These are phyloP conservation scores for Lachancea nothofagi DNA, from an alignment of 805 yeast genomes.

Conservation along the genomic window DNA sequence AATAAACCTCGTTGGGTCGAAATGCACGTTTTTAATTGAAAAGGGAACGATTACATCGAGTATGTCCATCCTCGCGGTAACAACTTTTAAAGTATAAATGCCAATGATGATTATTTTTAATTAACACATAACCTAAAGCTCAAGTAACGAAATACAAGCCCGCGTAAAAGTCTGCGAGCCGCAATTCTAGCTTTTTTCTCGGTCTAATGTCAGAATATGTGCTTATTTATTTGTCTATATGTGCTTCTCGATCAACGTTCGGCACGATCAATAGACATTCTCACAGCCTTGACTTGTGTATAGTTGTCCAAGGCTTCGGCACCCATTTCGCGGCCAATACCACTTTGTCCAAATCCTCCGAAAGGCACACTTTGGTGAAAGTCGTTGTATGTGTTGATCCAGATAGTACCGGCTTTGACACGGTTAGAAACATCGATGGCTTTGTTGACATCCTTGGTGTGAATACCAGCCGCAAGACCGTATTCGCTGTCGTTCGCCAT, in stretches of 20 bases:
- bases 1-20: too few species aligned
- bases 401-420: conserved; percentile 73
- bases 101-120: too few species aligned
- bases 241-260: conserved; percentile 1
- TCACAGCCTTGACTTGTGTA: conserved; percentile 78
- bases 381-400: conserved; percentile 82
- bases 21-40: too few species aligned
- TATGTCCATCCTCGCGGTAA: too few species aligned
- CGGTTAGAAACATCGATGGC: conserved; percentile 62
- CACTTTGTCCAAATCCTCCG: conserved; percentile 86
- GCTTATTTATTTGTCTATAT: background rate
- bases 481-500: conserved; percentile 72
- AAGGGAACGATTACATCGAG: too few species aligned
- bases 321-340: conserved; percentile 90
- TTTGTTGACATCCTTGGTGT: conserved; percentile 61
- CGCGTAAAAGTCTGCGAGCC: background rate
- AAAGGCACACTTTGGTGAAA: conserved; percentile 84
- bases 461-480: conserved; percentile 87
- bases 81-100: too few species aligned
- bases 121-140: too few species aligned
- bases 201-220: background rate
- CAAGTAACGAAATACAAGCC: too few species aligned
- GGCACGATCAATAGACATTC: conserved; percentile 46
- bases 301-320: conserved; percentile 77
- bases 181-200: background rate